Evolutionary conservation across 2,329 filamentous ascomycete genomes (phyloP), one percentile per base, ranked within the genome.

Genomic region (Whalleya microplaca): DNA sequence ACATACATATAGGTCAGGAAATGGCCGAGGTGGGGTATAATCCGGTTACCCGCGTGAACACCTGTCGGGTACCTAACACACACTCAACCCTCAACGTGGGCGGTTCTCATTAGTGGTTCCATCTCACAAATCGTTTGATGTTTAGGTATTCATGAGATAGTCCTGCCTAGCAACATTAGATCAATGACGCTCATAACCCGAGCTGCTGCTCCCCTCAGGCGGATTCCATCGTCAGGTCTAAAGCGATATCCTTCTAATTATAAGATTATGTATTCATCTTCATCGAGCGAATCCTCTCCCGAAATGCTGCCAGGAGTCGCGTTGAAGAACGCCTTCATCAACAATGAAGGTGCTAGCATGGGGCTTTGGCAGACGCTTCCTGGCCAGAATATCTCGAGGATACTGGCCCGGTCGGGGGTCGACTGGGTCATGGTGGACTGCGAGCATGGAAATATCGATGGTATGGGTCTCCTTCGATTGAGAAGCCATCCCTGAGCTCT

Each of bases 381-480:
- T 0, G 83, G 84, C 0, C 76, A 79, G 44, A 86, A 87, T 59
- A 73, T 87, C 12, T 84, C 84, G 4, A 78, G 85, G 51, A 71
- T 80, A 18, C 74, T 91, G 46, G 86, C 88, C 1, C 76, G 84
- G 52, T 81, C 81, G 1, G 87, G 85, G 1, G 78, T 87, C 1
- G 87, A 90, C 67, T 89, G 87, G 80, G 82, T 91, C 9, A 76
- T 88, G 70, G 82, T 84, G 21, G 83, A 84, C 66, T 82, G 81
- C 64, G 81, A 83, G 57, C 83, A 85, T 66, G 83, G 83, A 6
- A 82, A 80, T 52, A 80, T 84, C 41, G 80, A 81, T 60, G 80
- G 78, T 80, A 68, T 41, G 56, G 43, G 21, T 21, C 19, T 44
- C 42, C 49, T n/a, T 43, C n/a, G 16, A 19, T 19, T 23, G 23